phyloP scores from a whole-genome alignment of 2,329 filamentous ascomycete species.

The Corniculantispora saksenae region DNA sequence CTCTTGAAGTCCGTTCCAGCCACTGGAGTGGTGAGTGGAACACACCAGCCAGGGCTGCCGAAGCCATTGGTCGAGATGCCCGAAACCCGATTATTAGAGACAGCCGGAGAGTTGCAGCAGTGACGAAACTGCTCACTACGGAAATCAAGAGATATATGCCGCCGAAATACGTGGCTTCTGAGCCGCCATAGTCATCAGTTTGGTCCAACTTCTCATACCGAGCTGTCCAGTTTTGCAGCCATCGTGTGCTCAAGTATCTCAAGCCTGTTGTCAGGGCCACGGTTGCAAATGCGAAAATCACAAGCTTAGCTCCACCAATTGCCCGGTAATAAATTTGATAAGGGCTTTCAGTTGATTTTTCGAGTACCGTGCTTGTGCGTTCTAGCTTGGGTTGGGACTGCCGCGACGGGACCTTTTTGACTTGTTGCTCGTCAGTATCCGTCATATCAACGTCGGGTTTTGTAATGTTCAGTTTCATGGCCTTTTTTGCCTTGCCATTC shows the following conservation, averaged over 20 bases:
- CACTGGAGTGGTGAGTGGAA: background rate
- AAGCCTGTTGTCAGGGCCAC: background rate
- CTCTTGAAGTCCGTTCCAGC: background rate
- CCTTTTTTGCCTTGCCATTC: background rate
- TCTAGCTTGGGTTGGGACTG: background rate
- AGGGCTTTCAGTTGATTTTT: background rate
- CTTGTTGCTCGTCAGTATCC: too few species aligned
- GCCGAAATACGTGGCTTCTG: background rate
- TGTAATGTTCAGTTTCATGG: background rate
- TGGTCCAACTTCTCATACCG: background rate
- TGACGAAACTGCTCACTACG: background rate
- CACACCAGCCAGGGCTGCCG: background rate
- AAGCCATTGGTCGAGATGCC: background rate
- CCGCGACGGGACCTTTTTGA: too few species aligned
- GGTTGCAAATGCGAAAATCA: background rate
- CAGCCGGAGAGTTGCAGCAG: background rate
- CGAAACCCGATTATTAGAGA: background rate
- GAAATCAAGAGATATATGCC: background rate
- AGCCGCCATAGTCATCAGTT: background rate
- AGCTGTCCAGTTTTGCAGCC: background rate
- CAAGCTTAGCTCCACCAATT: background rate
- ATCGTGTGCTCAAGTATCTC: background rate
- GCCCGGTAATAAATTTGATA: background rate
- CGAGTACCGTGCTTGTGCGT: background rate
- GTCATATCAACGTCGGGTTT: background rate